These are phyloP conservation scores for Orychophragmus violaceus DNA, from an alignment of 345 rosid genomes.

Conservation along the genomic window DNA sequence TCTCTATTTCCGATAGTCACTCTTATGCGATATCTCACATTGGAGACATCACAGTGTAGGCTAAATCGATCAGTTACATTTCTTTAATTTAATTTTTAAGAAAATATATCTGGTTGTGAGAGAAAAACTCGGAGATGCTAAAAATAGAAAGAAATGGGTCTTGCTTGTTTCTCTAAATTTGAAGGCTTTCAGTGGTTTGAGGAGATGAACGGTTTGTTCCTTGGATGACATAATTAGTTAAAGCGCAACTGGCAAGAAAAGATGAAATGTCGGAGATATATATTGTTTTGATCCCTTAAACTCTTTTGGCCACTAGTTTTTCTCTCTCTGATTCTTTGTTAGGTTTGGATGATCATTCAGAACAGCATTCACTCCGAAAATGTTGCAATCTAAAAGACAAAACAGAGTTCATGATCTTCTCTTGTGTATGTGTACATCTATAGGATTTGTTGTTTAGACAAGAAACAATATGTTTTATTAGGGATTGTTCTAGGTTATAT, in stretches of 20 bases:
- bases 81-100: background rate
- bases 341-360: conserved; percentile 3
- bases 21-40: too few relatives aligned
- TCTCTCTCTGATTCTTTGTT: conserved; percentile 23
- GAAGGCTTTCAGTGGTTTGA: conserved; percentile 31
- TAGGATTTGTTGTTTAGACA: conserved; percentile 20
- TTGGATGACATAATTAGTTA: conserved; percentile 24
- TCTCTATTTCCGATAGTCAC: background rate
- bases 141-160: conserved; percentile 27
- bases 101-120: background rate
- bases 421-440: conserved; percentile 20
- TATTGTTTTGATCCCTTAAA: conserved; percentile 8
- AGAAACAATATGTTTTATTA: conserved; percentile 1
- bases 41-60: background rate
- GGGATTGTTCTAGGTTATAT: conserved; percentile 8
- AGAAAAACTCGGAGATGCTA: conserved; percentile 28
- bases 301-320: conserved; percentile 25
- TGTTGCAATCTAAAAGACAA: conserved; percentile 18
- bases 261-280: conserved; percentile 33
- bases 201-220: conserved; percentile 40
- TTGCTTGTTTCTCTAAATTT: conserved; percentile 39
- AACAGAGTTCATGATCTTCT: conserved; percentile 6
- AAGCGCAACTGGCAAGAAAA: conserved; percentile 6
- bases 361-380: conserved; percentile 15
- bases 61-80: background rate